Evolutionary conservation across 169 alveolate genomes (phyloP), one percentile per base, ranked within the genome.

Genomic region (Plasmodium vinckei): DNA sequence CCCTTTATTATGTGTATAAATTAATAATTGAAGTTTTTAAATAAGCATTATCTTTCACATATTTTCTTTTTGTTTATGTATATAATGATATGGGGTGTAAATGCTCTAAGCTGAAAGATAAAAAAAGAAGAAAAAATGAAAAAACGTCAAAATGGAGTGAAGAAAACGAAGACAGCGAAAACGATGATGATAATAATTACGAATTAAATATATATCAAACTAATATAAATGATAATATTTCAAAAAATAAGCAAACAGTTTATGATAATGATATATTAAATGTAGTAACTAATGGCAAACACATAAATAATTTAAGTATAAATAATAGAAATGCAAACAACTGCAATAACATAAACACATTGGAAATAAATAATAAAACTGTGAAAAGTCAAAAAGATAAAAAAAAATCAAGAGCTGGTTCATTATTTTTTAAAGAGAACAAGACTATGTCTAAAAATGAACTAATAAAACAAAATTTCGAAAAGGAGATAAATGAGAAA

Each of bases 11-110:
- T 33, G 7, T 33, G 7, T 0, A 33, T 3, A 33, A 33, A 33
- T 33, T 33, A 33, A 33, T 33, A 33, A 33, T 33, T 33, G 42
- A 60, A 60, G 33, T 60, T 60, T 54, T 54, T 42, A 46, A 33
- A 39, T 46, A 27, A 25, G 15, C 27, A 46, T 17, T 53, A 21
- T 13, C 33, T 51, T 70, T 42, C 27, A 33, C 42, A 33, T 33
- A 33, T 33, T 33, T 33, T 33, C 42, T 33, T 33, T 33, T 33
- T 33, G 7, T 33, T 33, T 33, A 33, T 33, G 42, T 46, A 67
- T 68, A 82, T 65, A 67, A 82, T 82, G 90, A 82, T 82, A 82
- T 82, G 90, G 90, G 90, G 90, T 82, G 90, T 82, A 67, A 39
- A 82, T 47, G n/a, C 60, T 67, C 73, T 27, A 82, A 82, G 63